Evolutionary conservation across 73 alveolate genomes (phyloP).

Genomic region (Durusdinium trenchii): DNA sequence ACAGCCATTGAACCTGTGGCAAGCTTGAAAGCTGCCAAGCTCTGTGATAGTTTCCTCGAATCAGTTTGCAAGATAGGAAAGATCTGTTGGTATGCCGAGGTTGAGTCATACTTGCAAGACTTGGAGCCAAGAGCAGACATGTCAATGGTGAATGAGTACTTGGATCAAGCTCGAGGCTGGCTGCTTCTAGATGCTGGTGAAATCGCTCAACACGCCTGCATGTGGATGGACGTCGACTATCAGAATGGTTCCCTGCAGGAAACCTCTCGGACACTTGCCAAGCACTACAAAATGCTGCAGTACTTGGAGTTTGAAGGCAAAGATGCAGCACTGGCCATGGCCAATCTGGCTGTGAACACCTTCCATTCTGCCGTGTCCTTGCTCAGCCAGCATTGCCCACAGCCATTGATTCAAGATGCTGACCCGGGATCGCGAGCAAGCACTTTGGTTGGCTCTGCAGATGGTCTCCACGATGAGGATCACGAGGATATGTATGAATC

Average conservation of each 20-base stretch:
- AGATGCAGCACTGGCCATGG: background rate
- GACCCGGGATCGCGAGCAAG: background rate
- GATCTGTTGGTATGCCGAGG: background rate
- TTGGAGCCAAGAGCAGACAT: background rate
- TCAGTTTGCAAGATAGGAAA: background rate
- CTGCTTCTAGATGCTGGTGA: conserved; percentile 25
- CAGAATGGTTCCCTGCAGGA: too few species aligned
- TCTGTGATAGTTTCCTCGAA: conserved; percentile 13
- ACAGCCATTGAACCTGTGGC: background rate
- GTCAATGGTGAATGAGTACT: conserved; percentile 10
- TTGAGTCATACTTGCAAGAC: conserved; percentile 3
- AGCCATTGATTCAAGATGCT: background rate
- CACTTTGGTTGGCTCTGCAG: background rate
- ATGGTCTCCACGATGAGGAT: background rate
- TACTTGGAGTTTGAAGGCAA: background rate
- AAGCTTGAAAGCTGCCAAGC: background rate
- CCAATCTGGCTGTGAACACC: background rate
- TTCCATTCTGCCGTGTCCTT: background rate
- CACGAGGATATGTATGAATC: conserved; percentile 17
- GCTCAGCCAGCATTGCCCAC: background rate
- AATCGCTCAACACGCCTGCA: background rate
- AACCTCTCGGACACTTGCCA: background rate
- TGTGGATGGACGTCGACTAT: conserved; percentile 22
- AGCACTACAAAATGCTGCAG: conserved; percentile 5
- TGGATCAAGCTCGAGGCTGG: background rate